Percentiles rank a stretch among this genome's conserved stretches.
Conservation (phyloP, 2,329 filamentous ascomycete genomes). For the Cylindrodendrum hubeiense region DNA sequence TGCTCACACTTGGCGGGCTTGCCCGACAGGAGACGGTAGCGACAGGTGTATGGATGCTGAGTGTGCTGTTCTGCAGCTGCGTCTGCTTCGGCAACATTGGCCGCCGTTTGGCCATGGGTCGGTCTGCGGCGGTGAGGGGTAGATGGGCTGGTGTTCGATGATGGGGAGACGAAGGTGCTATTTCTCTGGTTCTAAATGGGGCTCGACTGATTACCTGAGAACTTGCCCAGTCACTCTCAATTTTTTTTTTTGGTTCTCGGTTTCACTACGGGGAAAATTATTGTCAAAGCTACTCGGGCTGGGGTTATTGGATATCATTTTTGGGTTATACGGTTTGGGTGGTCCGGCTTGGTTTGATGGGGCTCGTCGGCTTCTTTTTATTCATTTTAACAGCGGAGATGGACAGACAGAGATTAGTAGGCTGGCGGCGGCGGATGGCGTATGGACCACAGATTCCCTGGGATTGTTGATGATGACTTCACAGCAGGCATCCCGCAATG, state of each 20-base stretch:
- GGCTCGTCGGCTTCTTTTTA: neutral
- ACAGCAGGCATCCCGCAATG: constrained; percentile 23
- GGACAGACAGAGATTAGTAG: neutral
- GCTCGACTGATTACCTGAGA: neutral
- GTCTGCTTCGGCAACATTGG: constrained; percentile 98
- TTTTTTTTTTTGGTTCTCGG: neutral
- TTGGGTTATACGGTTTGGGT: constrained; percentile 6
- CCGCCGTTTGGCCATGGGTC: constrained; percentile 75
- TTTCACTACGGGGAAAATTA: neutral
- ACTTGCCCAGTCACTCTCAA: neutral
- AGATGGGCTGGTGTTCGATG: constrained; percentile 60
- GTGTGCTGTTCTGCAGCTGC: constrained; percentile 93
- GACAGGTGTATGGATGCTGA: constrained; percentile 88
- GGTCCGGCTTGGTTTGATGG: constrained; percentile 2
- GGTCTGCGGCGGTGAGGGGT: constrained; percentile 55
- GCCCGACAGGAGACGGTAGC: constrained; percentile 75
- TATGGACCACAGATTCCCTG: constrained; percentile 4
- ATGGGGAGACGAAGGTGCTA: constrained; percentile 9
- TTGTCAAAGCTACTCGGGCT: constrained; percentile 4
- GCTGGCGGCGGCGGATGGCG: neutral
- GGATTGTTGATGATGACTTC: constrained; percentile 17
- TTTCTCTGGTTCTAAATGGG: neutral
- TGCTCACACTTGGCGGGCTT: constrained; percentile 60
- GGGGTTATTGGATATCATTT: constrained; percentile 3
- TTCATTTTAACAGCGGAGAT: neutral